Percentiles rank a stretch among this genome's conserved stretches.
Evolutionary conservation across 345 rosid species (phyloP).

Genomic region (Jatropha curcas): DNA sequence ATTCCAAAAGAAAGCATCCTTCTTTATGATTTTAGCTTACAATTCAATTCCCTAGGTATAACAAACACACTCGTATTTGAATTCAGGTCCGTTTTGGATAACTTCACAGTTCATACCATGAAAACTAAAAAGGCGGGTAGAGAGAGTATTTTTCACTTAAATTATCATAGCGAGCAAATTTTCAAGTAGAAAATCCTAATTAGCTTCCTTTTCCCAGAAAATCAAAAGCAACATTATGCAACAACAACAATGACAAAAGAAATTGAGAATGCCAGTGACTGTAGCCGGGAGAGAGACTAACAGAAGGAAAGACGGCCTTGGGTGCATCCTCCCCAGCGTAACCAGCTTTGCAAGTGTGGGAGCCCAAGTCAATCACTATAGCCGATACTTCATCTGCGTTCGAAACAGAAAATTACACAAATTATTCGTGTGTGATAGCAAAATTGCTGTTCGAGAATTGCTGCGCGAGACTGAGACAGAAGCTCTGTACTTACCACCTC

Average conservation of each 20-base stretch:
- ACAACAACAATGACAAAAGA: background rate
- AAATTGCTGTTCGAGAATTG: background rate
- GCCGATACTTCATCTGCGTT: constrained; percentile 93
- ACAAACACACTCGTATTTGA: background rate
- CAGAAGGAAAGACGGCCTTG: constrained; percentile 97
- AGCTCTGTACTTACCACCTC: too few relatives aligned
- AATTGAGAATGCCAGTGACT: background rate
- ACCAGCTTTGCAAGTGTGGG: constrained; percentile 99
- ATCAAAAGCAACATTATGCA: background rate
- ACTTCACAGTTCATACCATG: background rate
- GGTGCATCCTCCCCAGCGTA: constrained; percentile 99
- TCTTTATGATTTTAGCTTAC: background rate
- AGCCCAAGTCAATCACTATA: constrained; percentile 94
- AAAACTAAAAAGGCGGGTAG: too few relatives aligned
- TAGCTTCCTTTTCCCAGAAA: background rate
- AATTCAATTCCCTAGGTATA: background rate
- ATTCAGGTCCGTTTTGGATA: background rate
- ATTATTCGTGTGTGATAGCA: background rate
- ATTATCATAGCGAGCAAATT: too few relatives aligned
- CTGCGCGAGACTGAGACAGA: too few relatives aligned
- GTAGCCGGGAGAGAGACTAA: constrained; percentile 33
- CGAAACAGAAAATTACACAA: background rate
- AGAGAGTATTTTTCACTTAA: too few relatives aligned
- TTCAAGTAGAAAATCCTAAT: too few relatives aligned
- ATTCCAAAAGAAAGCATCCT: background rate